A percentile compares a stretch with the other conserved stretches of the same genome.
phyloP scores from a whole-genome alignment of 78 protist genomes.

The Cavenderia fasciculata region DNA sequence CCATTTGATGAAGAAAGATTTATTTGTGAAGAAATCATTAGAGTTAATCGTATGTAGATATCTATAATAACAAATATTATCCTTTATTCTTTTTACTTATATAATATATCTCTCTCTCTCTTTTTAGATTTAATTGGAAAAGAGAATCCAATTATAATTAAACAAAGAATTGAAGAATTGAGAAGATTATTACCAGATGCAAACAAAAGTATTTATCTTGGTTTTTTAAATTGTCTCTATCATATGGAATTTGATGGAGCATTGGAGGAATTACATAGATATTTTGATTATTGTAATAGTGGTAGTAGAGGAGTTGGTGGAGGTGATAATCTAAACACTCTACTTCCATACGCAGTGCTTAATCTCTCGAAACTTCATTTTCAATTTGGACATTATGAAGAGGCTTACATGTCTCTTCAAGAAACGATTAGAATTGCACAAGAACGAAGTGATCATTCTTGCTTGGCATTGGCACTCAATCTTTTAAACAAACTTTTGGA shows the following conservation, averaged over 20 bases:
- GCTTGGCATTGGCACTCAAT: slow-evolving; percentile 43
- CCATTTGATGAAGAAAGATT: slow-evolving; percentile 60
- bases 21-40: slow-evolving; percentile 18
- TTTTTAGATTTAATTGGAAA: slow-evolving; percentile 22
- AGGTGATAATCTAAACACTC: background rate
- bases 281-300: slow-evolving; percentile 65
- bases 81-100: background rate
- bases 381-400: slow-evolving; percentile 65
- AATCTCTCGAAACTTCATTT: slow-evolving; percentile 38
- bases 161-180: background rate
- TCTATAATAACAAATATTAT: background rate
- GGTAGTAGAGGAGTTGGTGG: too few relatives aligned
- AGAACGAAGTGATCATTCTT: slow-evolving; percentile 49
- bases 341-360: slow-evolving; percentile 62
- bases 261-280: slow-evolving; percentile 61
- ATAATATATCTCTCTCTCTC: too few relatives aligned
- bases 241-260: slow-evolving; percentile 47
- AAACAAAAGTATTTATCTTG: background rate
- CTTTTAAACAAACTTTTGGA: slow-evolving; percentile 5
- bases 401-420: slow-evolving; percentile 26
- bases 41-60: background rate
- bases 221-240: background rate
- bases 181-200: slow-evolving; percentile 30
- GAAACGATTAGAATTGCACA: slow-evolving; percentile 68
- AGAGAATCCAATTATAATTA: slow-evolving; percentile 11